Percentiles rank a stretch among this genome's conserved stretches.
phyloP scores from a whole-genome alignment of 108 stramenopile species.

The Hondaea fermentalgiana region DNA sequence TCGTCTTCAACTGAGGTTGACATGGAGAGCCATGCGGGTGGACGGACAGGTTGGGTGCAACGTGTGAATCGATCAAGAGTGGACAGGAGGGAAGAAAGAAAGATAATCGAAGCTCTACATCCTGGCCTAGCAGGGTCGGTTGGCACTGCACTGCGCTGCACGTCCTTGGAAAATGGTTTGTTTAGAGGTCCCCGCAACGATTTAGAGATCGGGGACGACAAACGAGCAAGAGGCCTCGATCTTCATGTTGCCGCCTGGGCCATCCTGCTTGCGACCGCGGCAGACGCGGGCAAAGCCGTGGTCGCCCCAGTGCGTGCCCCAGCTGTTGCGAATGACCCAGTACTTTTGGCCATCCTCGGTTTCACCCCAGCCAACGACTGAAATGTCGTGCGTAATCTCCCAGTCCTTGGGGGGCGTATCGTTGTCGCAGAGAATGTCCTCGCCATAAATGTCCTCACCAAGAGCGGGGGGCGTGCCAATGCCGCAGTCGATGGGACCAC shows the following conservation, averaged over 20 bases:
- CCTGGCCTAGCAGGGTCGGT: too few relatives aligned
- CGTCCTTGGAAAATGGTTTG: too few relatives aligned
- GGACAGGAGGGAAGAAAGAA: too few relatives aligned
- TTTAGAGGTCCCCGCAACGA: too few relatives aligned
- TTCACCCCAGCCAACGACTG: constrained; percentile 29
- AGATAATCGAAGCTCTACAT: too few relatives aligned
- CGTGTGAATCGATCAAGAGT: too few relatives aligned
- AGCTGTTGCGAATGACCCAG: constrained; percentile 41
- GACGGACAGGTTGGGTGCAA: too few relatives aligned
- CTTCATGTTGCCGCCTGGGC: constrained; percentile 8
- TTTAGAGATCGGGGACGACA: neutral
- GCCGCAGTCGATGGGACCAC: constrained; percentile 9
- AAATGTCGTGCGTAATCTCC: constrained; percentile 26
- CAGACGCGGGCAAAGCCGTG: constrained; percentile 24
- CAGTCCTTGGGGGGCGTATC: neutral
- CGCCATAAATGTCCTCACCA: neutral
- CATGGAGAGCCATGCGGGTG: too few relatives aligned
- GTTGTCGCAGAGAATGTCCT: constrained; percentile 11
- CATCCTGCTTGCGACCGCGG: constrained; percentile 18
- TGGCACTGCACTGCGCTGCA: too few relatives aligned
- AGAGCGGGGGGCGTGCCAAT: neutral
- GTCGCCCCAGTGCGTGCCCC: constrained; percentile 31
- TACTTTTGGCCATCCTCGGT: constrained; percentile 23
- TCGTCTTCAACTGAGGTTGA: too few relatives aligned
- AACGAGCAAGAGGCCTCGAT: neutral